phyloP scores from a whole-genome alignment of 2,329 filamentous ascomycete genomes.

The Zalaria obscura region DNA sequence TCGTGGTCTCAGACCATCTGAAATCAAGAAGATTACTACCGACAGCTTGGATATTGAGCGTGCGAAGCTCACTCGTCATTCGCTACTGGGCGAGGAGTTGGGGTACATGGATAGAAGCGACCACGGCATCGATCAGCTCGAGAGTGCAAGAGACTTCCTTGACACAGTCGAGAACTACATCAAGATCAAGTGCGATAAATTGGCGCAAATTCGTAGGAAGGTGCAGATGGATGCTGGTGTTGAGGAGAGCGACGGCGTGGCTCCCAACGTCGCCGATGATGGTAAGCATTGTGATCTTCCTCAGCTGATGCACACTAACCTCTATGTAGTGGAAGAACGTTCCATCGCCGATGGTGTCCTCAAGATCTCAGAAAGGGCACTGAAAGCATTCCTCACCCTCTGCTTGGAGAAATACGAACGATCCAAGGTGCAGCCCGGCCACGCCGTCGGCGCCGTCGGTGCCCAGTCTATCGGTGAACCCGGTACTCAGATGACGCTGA shows the following conservation, averaged over 20 bases:
- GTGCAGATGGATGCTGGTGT: constrained; percentile 4
- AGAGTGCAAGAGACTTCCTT: constrained; percentile 72
- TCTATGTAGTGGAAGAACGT: neutral
- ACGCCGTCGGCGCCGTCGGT: constrained; percentile 89
- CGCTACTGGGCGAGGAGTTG: constrained; percentile 47
- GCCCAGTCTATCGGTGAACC: constrained; percentile 97
- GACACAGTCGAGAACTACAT: constrained; percentile 65
- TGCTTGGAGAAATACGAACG: constrained; percentile 84
- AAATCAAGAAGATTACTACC: constrained; percentile 57
- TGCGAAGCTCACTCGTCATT: constrained; percentile 45
- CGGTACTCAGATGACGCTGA: constrained; percentile 96
- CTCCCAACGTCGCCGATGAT: constrained; percentile 3
- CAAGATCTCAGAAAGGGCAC: constrained; percentile 64
- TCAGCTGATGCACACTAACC: neutral
- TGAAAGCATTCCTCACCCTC: constrained; percentile 62
- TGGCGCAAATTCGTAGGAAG: constrained; percentile 12
- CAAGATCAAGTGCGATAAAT: constrained; percentile 13
- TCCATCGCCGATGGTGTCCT: constrained; percentile 54
- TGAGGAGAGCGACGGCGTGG: constrained; percentile 1
- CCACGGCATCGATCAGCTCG: constrained; percentile 39
- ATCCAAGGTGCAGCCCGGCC: constrained; percentile 84
- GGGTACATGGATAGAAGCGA: constrained; percentile 57
- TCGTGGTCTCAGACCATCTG: constrained; percentile 54
- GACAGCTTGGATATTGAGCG: constrained; percentile 55
- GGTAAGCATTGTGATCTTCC: neutral